Evolutionary conservation across 208 protist species (phyloP), one percentile per base, ranked within the genome.

Genomic region (Acanthamoeba lugdunensis): DNA sequence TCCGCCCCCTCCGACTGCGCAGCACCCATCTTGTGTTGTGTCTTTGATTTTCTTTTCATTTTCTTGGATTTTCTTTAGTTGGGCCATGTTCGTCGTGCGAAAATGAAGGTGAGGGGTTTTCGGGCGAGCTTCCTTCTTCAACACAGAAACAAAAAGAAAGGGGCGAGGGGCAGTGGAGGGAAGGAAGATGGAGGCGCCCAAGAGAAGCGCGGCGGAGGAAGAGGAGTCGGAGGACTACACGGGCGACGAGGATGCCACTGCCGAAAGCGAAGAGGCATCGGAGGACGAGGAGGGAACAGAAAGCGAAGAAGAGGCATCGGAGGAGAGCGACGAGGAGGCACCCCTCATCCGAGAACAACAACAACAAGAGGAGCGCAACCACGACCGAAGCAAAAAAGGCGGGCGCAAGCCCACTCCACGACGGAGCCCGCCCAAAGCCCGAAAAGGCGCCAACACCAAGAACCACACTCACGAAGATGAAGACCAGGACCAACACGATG

Each of bases 161-260:
- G 33, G 41, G 4, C 2, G 30, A 16, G 65, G 65, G 65, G 65
- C 18, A 33, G 65, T n/a, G n/a, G n/a, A n/a, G n/a, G n/a, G n/a
- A n/a, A 71, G 25, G 8, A 14, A 18, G 7, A 75, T 41, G 33
- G 67, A 30, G 33, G 67, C 67, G 8, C 21, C 67, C 8, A 75
- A n/a, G 67, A 30, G 67, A 9, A 75, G 30, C 37, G n/a, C 65
- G 7, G 69, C 6, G 2, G 37, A 48, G 23, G 14, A 21, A 2
- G 71, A 41, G 2, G 71, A 81, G 41, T 41, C 30, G 28, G 71
- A 81, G 41, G 67, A 75, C 67, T 41, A 81, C 37, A 81, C 71
- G 1, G 71, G n/a, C 71, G 33, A 81, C 1, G 71, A 81, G 52
- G 33, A 25, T 14, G 63, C 28, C 16, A n/a, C n/a, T 3, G 33